Base-by-base conservation (phyloP, 306 rosid species). In the Trifolium fragiferum region DNA sequence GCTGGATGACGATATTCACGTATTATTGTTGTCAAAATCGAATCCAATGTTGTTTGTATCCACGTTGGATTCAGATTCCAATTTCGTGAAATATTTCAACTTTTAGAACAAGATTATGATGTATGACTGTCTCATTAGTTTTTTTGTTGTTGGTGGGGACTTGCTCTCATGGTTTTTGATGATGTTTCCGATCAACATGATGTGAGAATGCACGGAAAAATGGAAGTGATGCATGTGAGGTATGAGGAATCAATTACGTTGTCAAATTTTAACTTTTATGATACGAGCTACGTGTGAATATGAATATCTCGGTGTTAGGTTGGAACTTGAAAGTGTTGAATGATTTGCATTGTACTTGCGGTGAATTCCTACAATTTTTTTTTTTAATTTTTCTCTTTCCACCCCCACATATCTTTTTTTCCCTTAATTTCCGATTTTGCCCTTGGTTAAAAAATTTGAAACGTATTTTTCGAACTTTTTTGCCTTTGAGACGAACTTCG, bases 251-350 rank as follows among this genome's bases (percentile, higher is more conserved):
- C 33, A 57, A 55, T 55, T 21, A 21, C 41, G n/a, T 62, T 16
- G 15, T 72, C 27, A n/a, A 4, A 14, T 0, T n/a, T 32, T 32
- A 57, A 55, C 27, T 20, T 23, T 10, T 70, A 35, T 35, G 68
- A 23, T 27, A 13, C 7, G 65, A 59, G 6, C 20, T 59, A 25
- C 38, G 40, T 59, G 40, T 27, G 19, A 59, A 27, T 21, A 4
- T 59, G 9, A 84, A 18, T 37, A 86, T 84, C 68, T 84, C 86
- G 82, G 82, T 87, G 82, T 4, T 30, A 59, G 40, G 41, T 86
- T 49, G 38, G 23, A 62, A 61, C 32, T 61, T 18, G 1, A 4
- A 18, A n/a, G 7, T 32, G 59, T 62, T 88, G 33, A 30, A 30
- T 30, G 33, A 30, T 6, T 30, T 30, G 33, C 5, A 4, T 30